Conservation (phyloP, 2,329 filamentous ascomycete genomes). For the Beauveria australis region DNA sequence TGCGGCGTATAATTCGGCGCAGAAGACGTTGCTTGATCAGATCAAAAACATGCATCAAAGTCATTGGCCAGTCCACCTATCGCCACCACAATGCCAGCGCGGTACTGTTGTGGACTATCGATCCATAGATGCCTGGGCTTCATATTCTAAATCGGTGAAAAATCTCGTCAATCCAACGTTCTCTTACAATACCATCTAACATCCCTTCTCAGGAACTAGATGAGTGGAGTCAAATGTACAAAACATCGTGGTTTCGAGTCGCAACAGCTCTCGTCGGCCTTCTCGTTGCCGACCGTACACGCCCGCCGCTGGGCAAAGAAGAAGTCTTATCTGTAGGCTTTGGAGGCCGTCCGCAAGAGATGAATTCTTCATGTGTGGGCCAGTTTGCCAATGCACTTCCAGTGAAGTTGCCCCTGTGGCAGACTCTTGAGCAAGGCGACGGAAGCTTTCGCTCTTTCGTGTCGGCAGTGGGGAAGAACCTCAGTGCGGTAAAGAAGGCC, state of each 20-base stretch:
- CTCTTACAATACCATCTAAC: background rate
- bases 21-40: background rate
- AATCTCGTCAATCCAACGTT: background rate
- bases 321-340: constrained; percentile 13
- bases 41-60: background rate
- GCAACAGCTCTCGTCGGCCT: constrained; percentile 10
- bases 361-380: constrained; percentile 8
- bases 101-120: background rate
- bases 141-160: background rate
- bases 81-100: background rate
- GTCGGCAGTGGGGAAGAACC: constrained; percentile 11
- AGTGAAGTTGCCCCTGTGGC: constrained; percentile 12
- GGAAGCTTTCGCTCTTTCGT: constrained; percentile 9
- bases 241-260: constrained; percentile 11
- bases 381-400: constrained; percentile 14
- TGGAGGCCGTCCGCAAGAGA: background rate
- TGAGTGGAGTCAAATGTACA: too few relatives aligned
- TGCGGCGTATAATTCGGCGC: background rate
- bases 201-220: constrained; percentile 1
- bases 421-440: constrained; percentile 1
- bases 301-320: constrained; percentile 8
- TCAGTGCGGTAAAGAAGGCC: constrained; percentile 13
- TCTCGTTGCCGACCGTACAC: constrained; percentile 10
- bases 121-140: background rate
- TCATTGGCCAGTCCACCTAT: background rate